A percentile compares a stretch with the other conserved stretches of the same genome.
phyloP scores from a whole-genome alignment of 106 monocot species.

The Dendrobium huoshanense region DNA sequence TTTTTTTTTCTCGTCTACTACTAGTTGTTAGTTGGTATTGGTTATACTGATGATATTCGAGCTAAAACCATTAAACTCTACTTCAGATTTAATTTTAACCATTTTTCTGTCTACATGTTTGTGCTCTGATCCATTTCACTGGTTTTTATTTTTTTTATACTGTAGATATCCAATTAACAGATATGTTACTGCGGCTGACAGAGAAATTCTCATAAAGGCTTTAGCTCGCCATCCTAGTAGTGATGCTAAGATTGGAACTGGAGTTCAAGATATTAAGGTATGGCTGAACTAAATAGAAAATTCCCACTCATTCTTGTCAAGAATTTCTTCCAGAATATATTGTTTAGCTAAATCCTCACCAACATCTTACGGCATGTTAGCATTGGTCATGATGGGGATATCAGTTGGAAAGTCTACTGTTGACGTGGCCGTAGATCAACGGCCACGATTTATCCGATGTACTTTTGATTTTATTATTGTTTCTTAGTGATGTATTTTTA shows the following conservation, averaged over 20 bases:
- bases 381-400: neutral
- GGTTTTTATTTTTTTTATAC: neutral
- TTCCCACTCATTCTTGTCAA: neutral
- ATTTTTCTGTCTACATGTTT: neutral
- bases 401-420: too few relatives aligned
- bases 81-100: neutral
- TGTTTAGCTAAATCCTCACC: neutral
- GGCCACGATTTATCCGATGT: too few relatives aligned
- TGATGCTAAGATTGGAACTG: constrained; percentile 50
- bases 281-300: neutral
- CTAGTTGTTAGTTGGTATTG: neutral
- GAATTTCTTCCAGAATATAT: neutral
- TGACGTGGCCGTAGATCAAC: too few relatives aligned
- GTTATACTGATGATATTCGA: too few relatives aligned
- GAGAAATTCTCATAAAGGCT: constrained; percentile 38
- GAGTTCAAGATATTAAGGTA: constrained; percentile 67
- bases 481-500: too few relatives aligned
- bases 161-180: constrained; percentile 50
- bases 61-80: neutral
- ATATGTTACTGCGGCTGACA: constrained; percentile 36
- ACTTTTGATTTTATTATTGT: too few relatives aligned
- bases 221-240: constrained; percentile 55
- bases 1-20: neutral
- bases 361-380: neutral
- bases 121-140: neutral